Conservation (phyloP, 768 basidiomycete species). For the Trametes sanguinea region DNA sequence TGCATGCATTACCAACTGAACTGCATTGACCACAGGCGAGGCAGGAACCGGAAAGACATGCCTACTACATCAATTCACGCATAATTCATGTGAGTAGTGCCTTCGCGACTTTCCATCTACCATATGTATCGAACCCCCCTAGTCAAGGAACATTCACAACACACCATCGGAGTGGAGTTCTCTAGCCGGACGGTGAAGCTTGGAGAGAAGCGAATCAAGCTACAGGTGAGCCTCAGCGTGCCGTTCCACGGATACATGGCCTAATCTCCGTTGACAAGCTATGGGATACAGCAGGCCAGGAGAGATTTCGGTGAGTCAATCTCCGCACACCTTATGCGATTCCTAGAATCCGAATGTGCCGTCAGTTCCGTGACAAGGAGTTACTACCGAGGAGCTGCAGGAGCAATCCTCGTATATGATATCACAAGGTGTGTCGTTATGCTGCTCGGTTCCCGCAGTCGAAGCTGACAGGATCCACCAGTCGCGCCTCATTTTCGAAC, state of each 20-base stretch:
- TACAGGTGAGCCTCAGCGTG: slow-evolving; percentile 64
- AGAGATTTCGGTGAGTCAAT: slow-evolving; percentile 74
- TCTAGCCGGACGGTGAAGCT: slow-evolving; percentile 91
- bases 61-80: slow-evolving; percentile 93
- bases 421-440: slow-evolving; percentile 71
- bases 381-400: slow-evolving; percentile 94
- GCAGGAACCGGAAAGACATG: slow-evolving; percentile 98
- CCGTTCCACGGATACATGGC: background rate
- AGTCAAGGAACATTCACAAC: slow-evolving; percentile 97
- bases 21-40: slow-evolving; percentile 61
- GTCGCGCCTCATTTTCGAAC: slow-evolving; percentile 85
- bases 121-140: slow-evolving; percentile 15
- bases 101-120: background rate
- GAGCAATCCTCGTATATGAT: slow-evolving; percentile 91
- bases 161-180: slow-evolving; percentile 99
- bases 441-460: slow-evolving; percentile 13
- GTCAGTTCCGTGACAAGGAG: slow-evolving; percentile 86
- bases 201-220: slow-evolving; percentile 92
- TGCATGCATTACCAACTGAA: no score
- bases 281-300: slow-evolving; percentile 98
- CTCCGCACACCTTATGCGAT: slow-evolving; percentile 15
- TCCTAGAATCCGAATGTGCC: background rate
- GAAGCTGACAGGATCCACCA: slow-evolving; percentile 34
- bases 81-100: slow-evolving; percentile 80
- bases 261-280: slow-evolving; percentile 49